These are phyloP conservation scores for Coemansia sp. DNA, from an alignment of 192 early-diverging fungal genomes.

Conservation along the genomic window DNA sequence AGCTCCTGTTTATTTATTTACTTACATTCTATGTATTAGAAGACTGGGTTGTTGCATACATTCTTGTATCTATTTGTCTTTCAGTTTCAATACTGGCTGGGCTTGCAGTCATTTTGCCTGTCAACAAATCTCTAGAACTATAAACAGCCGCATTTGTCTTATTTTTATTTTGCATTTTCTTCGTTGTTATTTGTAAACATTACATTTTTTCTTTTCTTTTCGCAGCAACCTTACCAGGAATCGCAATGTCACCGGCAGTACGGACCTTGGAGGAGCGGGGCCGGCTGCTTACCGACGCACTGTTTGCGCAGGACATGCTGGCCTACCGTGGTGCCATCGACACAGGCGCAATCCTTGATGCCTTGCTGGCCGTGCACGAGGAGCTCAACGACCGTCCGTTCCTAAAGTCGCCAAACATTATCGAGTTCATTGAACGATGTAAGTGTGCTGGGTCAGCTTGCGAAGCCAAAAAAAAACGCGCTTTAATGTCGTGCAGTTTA, in stretches of 20 bases:
- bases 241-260: constrained; percentile 14
- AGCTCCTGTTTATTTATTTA: constrained; percentile 1
- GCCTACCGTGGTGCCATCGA: constrained; percentile 52
- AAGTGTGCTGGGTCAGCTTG: constrained; percentile 8
- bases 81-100: background rate
- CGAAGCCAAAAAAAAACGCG: background rate
- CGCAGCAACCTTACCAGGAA: background rate
- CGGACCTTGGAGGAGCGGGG: constrained; percentile 42
- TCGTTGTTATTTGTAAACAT: background rate
- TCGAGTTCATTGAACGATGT: constrained; percentile 50
- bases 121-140: constrained; percentile 8
- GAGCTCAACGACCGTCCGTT: constrained; percentile 46
- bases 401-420: constrained; percentile 34
- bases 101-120: background rate
- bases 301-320: constrained; percentile 35
- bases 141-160: background rate
- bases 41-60: background rate
- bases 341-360: constrained; percentile 44
- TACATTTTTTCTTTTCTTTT: background rate
- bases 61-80: background rate
- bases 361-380: constrained; percentile 41
- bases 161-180: background rate
- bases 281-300: constrained; percentile 25
- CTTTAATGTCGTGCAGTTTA: background rate
- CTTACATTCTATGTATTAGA: background rate